Evolutionary conservation across 306 rosid species (phyloP), one percentile per base, ranked within the genome.

Genomic region (Fagus crenata): DNA sequence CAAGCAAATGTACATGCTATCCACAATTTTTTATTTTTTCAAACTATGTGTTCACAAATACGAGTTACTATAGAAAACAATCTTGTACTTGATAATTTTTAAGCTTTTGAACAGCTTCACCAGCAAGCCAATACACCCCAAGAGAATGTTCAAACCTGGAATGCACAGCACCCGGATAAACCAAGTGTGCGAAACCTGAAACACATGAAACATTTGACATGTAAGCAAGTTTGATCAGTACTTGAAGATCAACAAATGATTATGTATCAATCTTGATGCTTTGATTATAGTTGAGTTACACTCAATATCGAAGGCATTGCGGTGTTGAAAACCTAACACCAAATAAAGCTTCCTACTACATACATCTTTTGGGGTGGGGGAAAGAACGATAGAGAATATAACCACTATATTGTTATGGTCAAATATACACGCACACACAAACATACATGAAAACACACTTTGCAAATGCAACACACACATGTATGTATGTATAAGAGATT

Each of bases 121-220:
- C 88, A 18, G 98, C 96, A 76, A 94, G 90, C 90, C 93, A 95
- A 81, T 90, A 92, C 85, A 95, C 98, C 40, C 96, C 98, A 81
- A 95, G 93, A 3, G 98, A 95, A 85, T 95, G 98, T 85, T 92
- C 96, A 72, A 95, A 95, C 79, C 98, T 87, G 67, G 97, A 88
- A 84, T 95, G 98, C 43, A 90, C 86, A 56, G 97, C 97, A 72
- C 96, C 98, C 2, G 98, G 97, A 84, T 92, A 92, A 76, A 92
- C 97, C 91, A 85, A 69, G 80, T 92, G n/a, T 0, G 97, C 54
- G 61, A 89, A 32, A 77, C 98, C 98, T 92, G 89, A 88, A 84
- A 83, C 69, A 77, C 49, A 70, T 46, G 70, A 69, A 88, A 49
- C 76, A 68, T 54, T 35, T 69, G 55, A 54, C 53, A 49, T 18